Base-by-base conservation (phyloP, 257 asterid species). In the Solanum paucissectum region DNA sequence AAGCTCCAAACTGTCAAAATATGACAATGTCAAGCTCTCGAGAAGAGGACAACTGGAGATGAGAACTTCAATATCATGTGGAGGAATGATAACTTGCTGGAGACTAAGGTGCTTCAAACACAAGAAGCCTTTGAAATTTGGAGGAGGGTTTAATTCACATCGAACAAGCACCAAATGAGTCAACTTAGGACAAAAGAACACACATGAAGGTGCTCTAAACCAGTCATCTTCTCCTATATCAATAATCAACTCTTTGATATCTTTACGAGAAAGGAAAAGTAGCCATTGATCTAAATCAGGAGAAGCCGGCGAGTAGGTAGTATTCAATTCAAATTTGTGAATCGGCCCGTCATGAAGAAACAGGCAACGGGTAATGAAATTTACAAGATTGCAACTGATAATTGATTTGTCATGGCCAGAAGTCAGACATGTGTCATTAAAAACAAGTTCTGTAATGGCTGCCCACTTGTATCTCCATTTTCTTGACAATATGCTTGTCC, bases 401-500 rank as follows among this genome's bases (percentile, higher is more conserved):
- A 58, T 36, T 36, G 89, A 69, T 87, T 90, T 87, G 60, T 93
- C 96, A 62, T 88, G 62, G 58, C 62, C 88, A 20, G 91, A 88
- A 14, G 66, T 37, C 21, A 89, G 91, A 79, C 98, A 94, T 14
- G 89, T 58, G 89, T 96, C 98, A 83, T 93, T 94, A 69, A 97
- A 97, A 71, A 90, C 94, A 20, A 97, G 93, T 87, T 94, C 87
- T 25, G 98, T 91, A 84, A 97, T 87, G 20, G 94, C 89, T 84
- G 96, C 87, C 99, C 99, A 97, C 90, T 92, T 94, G 82, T 94
- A 96, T 88, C 98, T 93, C 99, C 99, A 96, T 87, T 88, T 91
- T 52, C 92, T 91, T 3, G 98, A 94, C 75, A 96, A 86, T 16
- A 89, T 42, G 93, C 99, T 91, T 29, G 99, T 96, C 88, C 92